Evolutionary conservation across 169 alveolate species (phyloP).

Genomic region (Babesia sp.): DNA sequence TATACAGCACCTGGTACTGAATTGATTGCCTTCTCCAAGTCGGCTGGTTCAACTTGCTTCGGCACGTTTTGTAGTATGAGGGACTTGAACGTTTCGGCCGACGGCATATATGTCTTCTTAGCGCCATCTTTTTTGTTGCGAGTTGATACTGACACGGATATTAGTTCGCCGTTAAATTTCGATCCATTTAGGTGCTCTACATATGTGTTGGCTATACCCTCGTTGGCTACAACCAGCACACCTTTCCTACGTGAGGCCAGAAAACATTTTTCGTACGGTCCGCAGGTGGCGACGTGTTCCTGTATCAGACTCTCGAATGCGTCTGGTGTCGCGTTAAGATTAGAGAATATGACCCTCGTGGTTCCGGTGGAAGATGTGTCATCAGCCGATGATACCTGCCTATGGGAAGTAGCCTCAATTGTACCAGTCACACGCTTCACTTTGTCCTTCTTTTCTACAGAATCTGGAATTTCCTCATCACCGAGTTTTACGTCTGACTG

Average conservation of each 20-base stretch:
- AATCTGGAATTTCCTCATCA: background rate
- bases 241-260: conserved; percentile 12
- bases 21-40: conserved; percentile 26
- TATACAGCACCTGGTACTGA: conserved; percentile 11
- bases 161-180: conserved; percentile 13
- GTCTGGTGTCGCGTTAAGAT: conserved; percentile 21
- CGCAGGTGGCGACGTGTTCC: conserved; percentile 23
- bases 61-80: conserved; percentile 33
- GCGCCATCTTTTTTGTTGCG: background rate
- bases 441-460: background rate
- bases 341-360: conserved; percentile 22
- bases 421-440: background rate
- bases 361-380: background rate
- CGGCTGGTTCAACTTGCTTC: conserved; percentile 3
- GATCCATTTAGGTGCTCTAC: conserved; percentile 31
- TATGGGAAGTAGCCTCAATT: too few relatives aligned
- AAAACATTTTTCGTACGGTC: conserved; percentile 27
- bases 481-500: background rate
- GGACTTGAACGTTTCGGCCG: conserved; percentile 33
- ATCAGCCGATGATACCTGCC: background rate
- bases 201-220: conserved; percentile 24
- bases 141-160: conserved; percentile 22
- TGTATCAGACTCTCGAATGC: conserved; percentile 45
- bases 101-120: conserved; percentile 5
- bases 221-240: conserved; percentile 29